Percentiles rank a stretch among this genome's conserved stretches.
Evolutionary conservation across 2,329 filamentous ascomycete genomes (phyloP).

Genomic region (Paecilomyces niveus): DNA sequence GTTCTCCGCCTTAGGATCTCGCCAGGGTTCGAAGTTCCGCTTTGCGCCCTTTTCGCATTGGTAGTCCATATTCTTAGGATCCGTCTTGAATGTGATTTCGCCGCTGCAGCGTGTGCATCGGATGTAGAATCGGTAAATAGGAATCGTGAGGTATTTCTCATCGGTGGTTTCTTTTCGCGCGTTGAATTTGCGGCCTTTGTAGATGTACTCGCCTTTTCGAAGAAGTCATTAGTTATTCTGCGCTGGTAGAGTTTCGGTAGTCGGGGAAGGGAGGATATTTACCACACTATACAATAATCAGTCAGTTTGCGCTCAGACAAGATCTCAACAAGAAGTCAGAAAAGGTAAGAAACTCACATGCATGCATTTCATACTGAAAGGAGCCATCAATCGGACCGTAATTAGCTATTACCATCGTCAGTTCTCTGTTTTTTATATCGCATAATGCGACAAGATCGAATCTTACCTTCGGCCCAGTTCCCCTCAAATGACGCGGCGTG

Average conservation of each 20-base stretch:
- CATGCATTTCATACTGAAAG: constrained; percentile 71
- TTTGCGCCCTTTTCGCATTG: constrained; percentile 73
- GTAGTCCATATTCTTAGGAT: constrained; percentile 91
- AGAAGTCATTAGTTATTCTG: too few species aligned
- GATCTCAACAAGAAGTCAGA: neutral
- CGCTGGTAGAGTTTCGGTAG: too few species aligned
- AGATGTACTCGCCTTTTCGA: constrained; percentile 62
- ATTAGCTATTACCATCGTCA: constrained; percentile 45
- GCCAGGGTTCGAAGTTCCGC: constrained; percentile 90
- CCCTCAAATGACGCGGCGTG: constrained; percentile 48
- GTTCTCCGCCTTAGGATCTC: constrained; percentile 53
- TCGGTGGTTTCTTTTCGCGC: constrained; percentile 87
- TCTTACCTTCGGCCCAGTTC: constrained; percentile 58
- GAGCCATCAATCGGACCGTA: constrained; percentile 84
- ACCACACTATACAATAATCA: constrained; percentile 41
- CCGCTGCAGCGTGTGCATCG: constrained; percentile 77
- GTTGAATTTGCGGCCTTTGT: constrained; percentile 93
- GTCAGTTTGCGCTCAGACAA: neutral
- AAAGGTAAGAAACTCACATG: neutral
- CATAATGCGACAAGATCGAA: neutral
- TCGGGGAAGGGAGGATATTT: too few species aligned
- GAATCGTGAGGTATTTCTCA: constrained; percentile 80
- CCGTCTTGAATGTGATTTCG: constrained; percentile 89
- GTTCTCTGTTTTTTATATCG: neutral
- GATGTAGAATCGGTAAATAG: constrained; percentile 86